Evolutionary conservation across 345 rosid species (phyloP).

Genomic region (Aquilaria malaccensis): DNA sequence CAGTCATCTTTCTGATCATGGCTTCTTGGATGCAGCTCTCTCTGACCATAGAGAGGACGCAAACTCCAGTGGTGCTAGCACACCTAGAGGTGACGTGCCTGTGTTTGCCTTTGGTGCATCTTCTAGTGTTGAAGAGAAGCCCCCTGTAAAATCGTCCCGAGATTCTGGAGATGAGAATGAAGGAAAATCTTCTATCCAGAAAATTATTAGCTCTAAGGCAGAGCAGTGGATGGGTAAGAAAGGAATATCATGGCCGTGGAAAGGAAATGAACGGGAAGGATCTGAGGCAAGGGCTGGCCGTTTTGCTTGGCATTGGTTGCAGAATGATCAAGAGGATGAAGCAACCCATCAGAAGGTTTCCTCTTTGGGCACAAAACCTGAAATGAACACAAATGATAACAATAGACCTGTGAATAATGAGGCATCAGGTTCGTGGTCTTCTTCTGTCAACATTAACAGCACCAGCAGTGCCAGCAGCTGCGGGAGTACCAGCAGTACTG

Average conservation of each 20-base stretch:
- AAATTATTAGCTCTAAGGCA: constrained; percentile 67
- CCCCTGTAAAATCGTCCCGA: constrained; percentile 33
- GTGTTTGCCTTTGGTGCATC: constrained; percentile 55
- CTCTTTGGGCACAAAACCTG: constrained; percentile 36
- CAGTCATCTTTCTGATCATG: constrained; percentile 63
- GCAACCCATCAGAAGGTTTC: constrained; percentile 31
- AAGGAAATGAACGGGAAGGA: constrained; percentile 69
- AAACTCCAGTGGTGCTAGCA: constrained; percentile 80
- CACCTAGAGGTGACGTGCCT: constrained; percentile 72
- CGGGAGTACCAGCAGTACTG: constrained; percentile 80
- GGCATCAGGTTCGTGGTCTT: constrained; percentile 73
- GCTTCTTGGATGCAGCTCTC: constrained; percentile 39
- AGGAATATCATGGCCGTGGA: constrained; percentile 96
- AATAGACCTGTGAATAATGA: constrained; percentile 51
- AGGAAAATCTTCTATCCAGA: constrained; percentile 63
- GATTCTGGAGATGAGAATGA: constrained; percentile 73
- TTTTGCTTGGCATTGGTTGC: constrained; percentile 51
- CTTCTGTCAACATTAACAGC: constrained; percentile 67
- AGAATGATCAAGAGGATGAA: constrained; percentile 54
- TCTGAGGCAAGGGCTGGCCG: constrained; percentile 42
- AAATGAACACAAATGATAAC: constrained; percentile 38
- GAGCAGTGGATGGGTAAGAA: constrained; percentile 86
- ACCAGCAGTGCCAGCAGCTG: constrained; percentile 90
- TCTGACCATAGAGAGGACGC: constrained; percentile 76
- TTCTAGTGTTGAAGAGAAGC: constrained; percentile 46